Evolutionary conservation across 768 basidiomycete genomes (phyloP).

Genomic region (Artomyces pyxidatus): DNA sequence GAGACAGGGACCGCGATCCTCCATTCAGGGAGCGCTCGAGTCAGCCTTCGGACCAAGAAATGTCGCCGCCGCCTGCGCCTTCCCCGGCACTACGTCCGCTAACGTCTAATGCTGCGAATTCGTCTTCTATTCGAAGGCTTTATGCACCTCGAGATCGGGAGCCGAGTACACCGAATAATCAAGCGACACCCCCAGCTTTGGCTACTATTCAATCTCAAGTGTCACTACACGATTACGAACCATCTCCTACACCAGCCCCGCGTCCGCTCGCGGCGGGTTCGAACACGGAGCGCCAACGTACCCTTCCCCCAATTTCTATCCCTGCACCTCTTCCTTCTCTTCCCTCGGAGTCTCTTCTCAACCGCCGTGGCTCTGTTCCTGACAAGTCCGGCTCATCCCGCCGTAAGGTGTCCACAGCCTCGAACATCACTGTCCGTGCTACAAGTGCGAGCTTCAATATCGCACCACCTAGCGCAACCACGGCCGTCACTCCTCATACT

Average conservation of each 20-base stretch:
- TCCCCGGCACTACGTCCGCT: background rate
- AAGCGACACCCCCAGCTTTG: constrained; percentile 11
- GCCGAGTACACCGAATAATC: constrained; percentile 27
- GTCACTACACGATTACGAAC: constrained; percentile 30
- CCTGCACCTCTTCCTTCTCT: constrained; percentile 52
- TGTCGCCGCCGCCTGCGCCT: background rate
- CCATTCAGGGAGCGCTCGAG: background rate
- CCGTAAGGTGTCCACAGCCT: constrained; percentile 37
- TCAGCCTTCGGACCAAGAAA: constrained; percentile 5
- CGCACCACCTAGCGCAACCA: constrained; percentile 54
- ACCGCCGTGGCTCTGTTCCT: constrained; percentile 16
- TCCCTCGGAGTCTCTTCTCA: constrained; percentile 45
- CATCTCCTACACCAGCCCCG: constrained; percentile 38
- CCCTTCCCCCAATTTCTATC: constrained; percentile 42
- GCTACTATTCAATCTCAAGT: constrained; percentile 22
- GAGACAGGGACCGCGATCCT: constrained; percentile 21
- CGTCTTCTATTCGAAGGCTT: constrained; percentile 41
- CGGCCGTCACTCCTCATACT: constrained; percentile 58
- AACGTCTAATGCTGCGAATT: constrained; percentile 14
- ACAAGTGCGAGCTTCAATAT: constrained; percentile 38
- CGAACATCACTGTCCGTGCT: constrained; percentile 39
- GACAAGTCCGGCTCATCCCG: constrained; percentile 23
- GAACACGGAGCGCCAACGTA: constrained; percentile 33
- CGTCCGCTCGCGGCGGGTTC: constrained; percentile 27
- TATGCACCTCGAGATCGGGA: constrained; percentile 52